Conservation (phyloP, 345 rosid species). For the Corchorus olitorius region DNA sequence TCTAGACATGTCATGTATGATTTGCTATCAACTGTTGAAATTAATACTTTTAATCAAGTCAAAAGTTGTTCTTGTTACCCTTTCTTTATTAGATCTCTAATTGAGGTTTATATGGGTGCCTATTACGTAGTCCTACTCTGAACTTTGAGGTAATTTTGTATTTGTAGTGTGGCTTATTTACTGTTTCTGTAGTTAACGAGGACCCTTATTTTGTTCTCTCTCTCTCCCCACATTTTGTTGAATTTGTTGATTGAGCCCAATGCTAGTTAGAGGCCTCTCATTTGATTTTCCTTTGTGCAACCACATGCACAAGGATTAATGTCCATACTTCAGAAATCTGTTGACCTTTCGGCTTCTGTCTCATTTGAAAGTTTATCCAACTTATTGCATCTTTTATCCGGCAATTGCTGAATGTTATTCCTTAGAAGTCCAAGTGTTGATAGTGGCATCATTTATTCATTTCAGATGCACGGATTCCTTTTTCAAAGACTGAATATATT, state of each 20-base stretch:
- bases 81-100: too few species aligned
- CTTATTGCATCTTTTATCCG: not conserved
- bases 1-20: not conserved
- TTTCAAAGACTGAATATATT: not conserved
- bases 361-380: not conserved
- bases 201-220: too few species aligned
- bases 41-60: too few species aligned
- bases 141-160: too few species aligned
- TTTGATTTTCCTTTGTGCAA: constrained; percentile 7
- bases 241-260: too few species aligned
- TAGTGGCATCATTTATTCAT: not conserved
- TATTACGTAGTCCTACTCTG: too few species aligned
- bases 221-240: too few species aligned
- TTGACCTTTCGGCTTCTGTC: not conserved
- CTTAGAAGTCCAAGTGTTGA: not conserved
- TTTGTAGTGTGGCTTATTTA: too few species aligned
- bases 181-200: too few species aligned
- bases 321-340: not conserved
- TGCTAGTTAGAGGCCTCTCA: not conserved
- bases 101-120: too few species aligned
- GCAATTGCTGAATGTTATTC: not conserved
- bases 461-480: not conserved
- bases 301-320: not conserved
- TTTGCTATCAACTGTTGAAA: not conserved
- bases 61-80: too few species aligned